phyloP scores from a whole-genome alignment of 176 grass and related monocot species.

The Themeda triandra region DNA sequence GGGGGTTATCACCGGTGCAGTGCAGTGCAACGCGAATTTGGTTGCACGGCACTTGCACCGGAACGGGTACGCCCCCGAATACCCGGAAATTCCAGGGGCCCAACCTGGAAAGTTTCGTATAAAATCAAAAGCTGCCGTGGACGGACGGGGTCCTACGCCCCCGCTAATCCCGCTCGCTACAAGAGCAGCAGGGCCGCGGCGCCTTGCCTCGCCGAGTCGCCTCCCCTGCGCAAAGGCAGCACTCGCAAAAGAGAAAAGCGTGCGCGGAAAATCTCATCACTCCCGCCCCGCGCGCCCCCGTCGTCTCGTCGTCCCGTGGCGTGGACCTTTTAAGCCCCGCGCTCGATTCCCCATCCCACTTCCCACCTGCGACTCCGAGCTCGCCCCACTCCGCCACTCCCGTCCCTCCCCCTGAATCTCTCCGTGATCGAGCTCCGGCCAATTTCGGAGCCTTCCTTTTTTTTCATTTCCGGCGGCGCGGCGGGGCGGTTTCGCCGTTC shows the following conservation, averaged over 20 bases:
- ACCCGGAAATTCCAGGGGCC: background rate
- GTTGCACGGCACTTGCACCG: background rate
- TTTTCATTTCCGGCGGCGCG: background rate
- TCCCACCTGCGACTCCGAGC: background rate
- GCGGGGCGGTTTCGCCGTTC: background rate
- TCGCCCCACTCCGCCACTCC: background rate
- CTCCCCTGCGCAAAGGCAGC: background rate
- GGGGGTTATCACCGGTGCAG: background rate
- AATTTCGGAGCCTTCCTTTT: background rate
- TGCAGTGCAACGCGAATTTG: background rate
- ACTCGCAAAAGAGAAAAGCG: background rate
- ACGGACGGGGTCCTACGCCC: background rate
- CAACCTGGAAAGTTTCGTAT: background rate
- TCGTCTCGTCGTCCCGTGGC: background rate
- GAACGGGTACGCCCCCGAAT: background rate
- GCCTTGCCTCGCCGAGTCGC: background rate
- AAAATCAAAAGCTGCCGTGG: background rate
- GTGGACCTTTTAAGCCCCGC: conserved; percentile 33
- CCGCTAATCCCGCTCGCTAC: conserved; percentile 42
- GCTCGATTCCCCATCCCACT: conserved; percentile 17
- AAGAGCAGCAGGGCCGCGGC: background rate
- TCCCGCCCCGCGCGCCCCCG: background rate
- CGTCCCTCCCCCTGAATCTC: too few relatives aligned
- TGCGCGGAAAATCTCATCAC: conserved; percentile 37
- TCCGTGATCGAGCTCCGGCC: conserved; percentile 6